These are phyloP conservation scores for Galerina marginata DNA, from an alignment of 768 basidiomycete species.

Conservation along the genomic window DNA sequence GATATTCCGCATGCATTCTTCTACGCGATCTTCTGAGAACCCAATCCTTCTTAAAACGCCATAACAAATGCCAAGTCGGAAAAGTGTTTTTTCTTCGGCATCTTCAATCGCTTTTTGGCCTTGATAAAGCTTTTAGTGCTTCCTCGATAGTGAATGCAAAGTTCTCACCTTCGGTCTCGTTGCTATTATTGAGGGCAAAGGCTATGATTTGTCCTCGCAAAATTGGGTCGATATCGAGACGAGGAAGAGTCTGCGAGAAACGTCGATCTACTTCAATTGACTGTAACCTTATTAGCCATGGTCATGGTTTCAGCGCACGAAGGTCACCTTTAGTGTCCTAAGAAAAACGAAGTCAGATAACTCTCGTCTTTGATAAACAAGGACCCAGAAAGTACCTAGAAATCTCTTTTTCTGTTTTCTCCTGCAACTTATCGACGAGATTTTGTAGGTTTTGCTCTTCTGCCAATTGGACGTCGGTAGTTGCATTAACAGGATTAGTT, in stretches of 20 bases:
- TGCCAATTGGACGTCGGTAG: constrained; percentile 41
- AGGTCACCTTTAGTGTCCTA: constrained; percentile 43
- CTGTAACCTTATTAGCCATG: constrained; percentile 41
- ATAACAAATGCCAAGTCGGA: constrained; percentile 78
- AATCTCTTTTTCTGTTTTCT: constrained; percentile 89
- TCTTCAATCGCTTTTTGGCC: constrained; percentile 51
- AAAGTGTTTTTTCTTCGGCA: constrained; percentile 71
- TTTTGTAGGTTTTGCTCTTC: constrained; percentile 68
- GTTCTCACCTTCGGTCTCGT: constrained; percentile 22
- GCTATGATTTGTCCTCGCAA: constrained; percentile 66
- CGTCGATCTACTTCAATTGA: constrained; percentile 83
- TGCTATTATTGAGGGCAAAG: constrained; percentile 36
- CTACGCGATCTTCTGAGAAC: constrained; percentile 70
- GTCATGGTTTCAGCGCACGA: background rate
- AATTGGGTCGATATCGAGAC: constrained; percentile 63
- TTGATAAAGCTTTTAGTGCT: constrained; percentile 11
- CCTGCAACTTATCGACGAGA: constrained; percentile 82
- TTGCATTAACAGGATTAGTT: constrained; percentile 19
- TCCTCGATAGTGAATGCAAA: background rate
- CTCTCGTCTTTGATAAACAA: background rate
- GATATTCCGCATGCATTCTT: constrained; percentile 72
- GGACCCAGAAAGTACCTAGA: constrained; percentile 49
- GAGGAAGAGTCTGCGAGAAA: constrained; percentile 64
- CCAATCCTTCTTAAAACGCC: constrained; percentile 81
- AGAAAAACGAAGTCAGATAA: constrained; percentile 3